Percentiles rank a stretch among this genome's conserved stretches.
These are phyloP conservation scores for Fusarium citri DNA, from an alignment of 2,329 filamentous ascomycete species.

Conservation along the genomic window DNA sequence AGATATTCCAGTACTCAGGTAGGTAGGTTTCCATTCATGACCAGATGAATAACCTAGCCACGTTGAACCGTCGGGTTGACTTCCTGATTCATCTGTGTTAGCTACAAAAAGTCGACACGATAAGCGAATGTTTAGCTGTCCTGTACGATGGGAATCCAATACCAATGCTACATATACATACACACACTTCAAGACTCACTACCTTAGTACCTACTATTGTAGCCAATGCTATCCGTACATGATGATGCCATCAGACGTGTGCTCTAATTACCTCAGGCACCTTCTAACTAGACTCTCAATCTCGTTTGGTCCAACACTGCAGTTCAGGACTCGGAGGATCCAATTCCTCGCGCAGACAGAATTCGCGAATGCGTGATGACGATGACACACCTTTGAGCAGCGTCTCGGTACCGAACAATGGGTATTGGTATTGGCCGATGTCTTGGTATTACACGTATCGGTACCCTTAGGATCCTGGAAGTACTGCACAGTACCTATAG, in stretches of 20 bases:
- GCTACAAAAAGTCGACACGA: constrained; percentile 22
- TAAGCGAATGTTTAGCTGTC: constrained; percentile 32
- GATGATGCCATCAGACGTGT: constrained; percentile 40
- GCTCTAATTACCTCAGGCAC: constrained; percentile 33
- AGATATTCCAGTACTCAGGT: background rate
- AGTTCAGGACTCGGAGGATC: constrained; percentile 12
- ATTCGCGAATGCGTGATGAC: constrained; percentile 41
- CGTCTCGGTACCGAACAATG: constrained; percentile 38
- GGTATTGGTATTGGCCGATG: constrained; percentile 25
- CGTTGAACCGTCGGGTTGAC: constrained; percentile 1
- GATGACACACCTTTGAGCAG: constrained; percentile 27
- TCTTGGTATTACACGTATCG: constrained; percentile 9
- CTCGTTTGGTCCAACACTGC: constrained; percentile 27
- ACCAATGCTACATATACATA: background rate
- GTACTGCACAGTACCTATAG: constrained; percentile 17
- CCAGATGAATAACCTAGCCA: background rate
- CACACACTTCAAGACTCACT: background rate
- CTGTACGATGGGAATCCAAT: background rate
- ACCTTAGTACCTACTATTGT: background rate
- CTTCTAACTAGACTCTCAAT: background rate
- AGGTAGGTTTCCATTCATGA: background rate
- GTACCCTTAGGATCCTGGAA: constrained; percentile 28
- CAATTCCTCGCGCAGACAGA: constrained; percentile 19
- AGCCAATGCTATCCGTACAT: constrained; percentile 33
- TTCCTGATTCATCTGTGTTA: constrained; percentile 17